Evolutionary conservation across 2,329 filamentous ascomycete genomes (phyloP).

Genomic region (Trichoderma lentiforme): DNA sequence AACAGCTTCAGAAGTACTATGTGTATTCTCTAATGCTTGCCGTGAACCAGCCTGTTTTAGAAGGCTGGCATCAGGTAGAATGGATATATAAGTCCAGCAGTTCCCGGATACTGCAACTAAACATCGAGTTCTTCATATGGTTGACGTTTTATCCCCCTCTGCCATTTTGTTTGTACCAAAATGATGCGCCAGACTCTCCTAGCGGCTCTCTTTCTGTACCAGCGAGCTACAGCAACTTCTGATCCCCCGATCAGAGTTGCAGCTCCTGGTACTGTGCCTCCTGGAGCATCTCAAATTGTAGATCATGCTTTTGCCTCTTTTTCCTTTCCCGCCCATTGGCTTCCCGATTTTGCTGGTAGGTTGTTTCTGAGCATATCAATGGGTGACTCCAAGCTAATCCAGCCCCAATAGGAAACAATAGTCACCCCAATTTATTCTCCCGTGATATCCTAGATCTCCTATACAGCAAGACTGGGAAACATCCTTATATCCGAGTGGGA

Average conservation of each 20-base stretch:
- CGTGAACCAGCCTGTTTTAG: neutral
- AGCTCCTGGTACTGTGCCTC: neutral
- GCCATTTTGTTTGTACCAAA: neutral
- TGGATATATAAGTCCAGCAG: neutral
- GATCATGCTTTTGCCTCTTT: constrained; percentile 8
- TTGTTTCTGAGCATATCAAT: neutral
- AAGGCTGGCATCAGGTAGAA: neutral
- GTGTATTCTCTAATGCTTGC: neutral
- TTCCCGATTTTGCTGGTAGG: constrained; percentile 2
- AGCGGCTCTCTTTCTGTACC: neutral
- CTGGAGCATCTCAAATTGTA: neutral
- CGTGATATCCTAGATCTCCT: constrained; percentile 1
- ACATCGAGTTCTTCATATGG: too few species aligned
- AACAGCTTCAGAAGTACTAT: neutral
- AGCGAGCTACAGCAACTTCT: neutral
- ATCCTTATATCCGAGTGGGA: neutral
- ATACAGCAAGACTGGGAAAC: constrained; percentile 1
- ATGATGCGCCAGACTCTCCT: neutral
- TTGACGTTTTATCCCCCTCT: too few species aligned
- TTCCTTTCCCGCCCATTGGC: constrained; percentile 4
- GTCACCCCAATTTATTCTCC: neutral
- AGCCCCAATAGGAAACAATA: neutral
- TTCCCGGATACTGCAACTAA: too few species aligned
- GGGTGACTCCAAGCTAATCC: neutral
- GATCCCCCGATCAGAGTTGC: neutral